Evolutionary conservation across 257 asterid species (phyloP), one percentile per base, ranked within the genome.

Genomic region (Rehmannia glutinosa): DNA sequence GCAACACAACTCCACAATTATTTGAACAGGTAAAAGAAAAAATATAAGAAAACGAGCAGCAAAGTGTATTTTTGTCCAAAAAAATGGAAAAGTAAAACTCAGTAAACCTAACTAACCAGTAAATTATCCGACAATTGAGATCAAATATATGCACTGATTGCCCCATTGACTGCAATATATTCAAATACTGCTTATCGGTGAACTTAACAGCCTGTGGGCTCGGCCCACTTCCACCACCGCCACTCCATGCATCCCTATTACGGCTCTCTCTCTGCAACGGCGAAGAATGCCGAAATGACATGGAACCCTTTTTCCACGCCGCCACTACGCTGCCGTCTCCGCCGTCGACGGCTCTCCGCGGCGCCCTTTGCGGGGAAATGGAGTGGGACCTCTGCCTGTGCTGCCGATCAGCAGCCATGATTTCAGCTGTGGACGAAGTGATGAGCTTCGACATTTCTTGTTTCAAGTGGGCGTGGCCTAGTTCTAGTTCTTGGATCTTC

Each of bases 101-200:
- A 81, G 43, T 55, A 57, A 33, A 64, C 46, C 27, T 19, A 45
- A 86, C 89, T 81, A 66, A 90, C 98, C 98, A 92, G 86, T 90
- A 92, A 76, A 87, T 83, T 30, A 92, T 72, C 35, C 89, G 88
- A 66, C 71, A 33, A 72, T 78, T 54, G 27, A 71, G 80, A 82
- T 86, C 97, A 77, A 77, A 72, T 76, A 86, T 86, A 72, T 92
- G 97, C 74, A 90, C 86, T 0, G 98, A 54, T 62, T 90, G 97
- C 21, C 91, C 96, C 95, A 92, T 87, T 36, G 97, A 87, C 85
- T 90, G 98, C 82, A 92, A 81, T 80, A 90, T 87, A 66, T 82
- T 87, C 84, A 84, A 73, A 81, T 84, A 87, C 78, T 90, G 97
- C 73, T 69, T 80, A 68, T 92, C 97, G 3, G 88, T 83, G 33